These are phyloP conservation scores for Tolypocladium nubicola DNA, from an alignment of 2,329 filamentous ascomycete species.

Conservation along the genomic window DNA sequence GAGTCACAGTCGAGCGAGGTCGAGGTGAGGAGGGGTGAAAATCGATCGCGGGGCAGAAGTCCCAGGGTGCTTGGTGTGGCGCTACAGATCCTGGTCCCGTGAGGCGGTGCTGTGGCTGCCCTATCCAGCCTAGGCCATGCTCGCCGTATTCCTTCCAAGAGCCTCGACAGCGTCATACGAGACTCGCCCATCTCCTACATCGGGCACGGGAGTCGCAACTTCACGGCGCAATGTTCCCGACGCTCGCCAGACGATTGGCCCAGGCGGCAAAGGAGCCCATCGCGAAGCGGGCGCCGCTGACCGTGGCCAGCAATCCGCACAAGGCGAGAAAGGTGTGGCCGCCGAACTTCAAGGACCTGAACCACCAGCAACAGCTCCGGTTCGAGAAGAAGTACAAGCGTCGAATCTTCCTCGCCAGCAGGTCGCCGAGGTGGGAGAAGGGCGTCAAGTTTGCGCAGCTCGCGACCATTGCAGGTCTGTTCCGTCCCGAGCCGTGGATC, in stretches of 20 bases:
- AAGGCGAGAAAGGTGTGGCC: conserved; percentile 66
- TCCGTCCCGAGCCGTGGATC: not conserved
- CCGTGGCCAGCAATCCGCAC: conserved; percentile 44
- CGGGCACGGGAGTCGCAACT: conserved; percentile 1
- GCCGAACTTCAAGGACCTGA: conserved; percentile 61
- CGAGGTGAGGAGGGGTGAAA: conserved; percentile 23
- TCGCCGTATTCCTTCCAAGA: not conserved
- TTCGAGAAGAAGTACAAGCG: conserved; percentile 73
- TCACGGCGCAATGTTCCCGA: conserved; percentile 22
- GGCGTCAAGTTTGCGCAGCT: conserved; percentile 55
- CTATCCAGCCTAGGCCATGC: not conserved
- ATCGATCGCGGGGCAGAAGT: conserved; percentile 21
- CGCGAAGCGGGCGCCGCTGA: conserved; percentile 16
- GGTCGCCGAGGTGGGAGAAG: conserved; percentile 55
- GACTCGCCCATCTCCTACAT: not conserved
- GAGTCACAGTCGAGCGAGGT: conserved; percentile 17
- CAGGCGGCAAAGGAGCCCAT: conserved; percentile 17
- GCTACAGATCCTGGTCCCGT: conserved; percentile 5
- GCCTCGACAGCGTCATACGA: not conserved
- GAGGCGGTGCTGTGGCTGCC: conserved; percentile 16
- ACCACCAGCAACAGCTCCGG: conserved; percentile 61
- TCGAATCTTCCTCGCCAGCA: conserved; percentile 50
- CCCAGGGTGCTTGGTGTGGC: conserved; percentile 8
- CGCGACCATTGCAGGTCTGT: conserved; percentile 43
- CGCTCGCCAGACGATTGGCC: conserved; percentile 21